Base-by-base conservation (phyloP, 2,329 filamentous ascomycete genomes). In the Monosporascus ibericus region DNA sequence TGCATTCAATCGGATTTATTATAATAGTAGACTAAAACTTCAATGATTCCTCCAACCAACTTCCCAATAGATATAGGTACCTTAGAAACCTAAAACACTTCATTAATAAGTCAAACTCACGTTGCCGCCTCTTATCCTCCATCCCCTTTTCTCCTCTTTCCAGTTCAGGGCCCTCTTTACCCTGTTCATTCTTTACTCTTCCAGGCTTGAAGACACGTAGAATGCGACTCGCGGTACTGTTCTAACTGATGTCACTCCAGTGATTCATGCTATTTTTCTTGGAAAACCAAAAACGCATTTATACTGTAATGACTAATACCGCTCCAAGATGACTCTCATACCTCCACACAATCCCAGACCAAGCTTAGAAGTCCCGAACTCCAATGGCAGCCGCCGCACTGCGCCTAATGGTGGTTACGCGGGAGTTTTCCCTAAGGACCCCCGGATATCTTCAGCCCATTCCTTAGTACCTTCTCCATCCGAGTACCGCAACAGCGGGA, bases 361-460 rank as follows among this genome's bases (percentile, higher is more conserved):
- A 24, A 36, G 34, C 30, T 20, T 44, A 14, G 48, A 57, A 53
- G 48, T 50, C 38, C 39, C 57, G 44, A 40, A 30, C 38, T 44
- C 50, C 44, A 44, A 36, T 24, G 47, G 47, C 44, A 18, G 24
- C 37, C 49, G 20, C 38, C 40, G 25, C 27, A 48, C 46, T 18
- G 48, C 47, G 8, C 52, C 52, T 15, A 44, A 38, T n/a, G 47
- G 50, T 51, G 58, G 56, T 53, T 67, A 58, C 17, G 48, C 48
- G 30, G 55, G 57, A 38, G 47, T 60, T 24, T 54, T 59, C 37
- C 44, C 47, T 30, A 47, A 52, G 27, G 78, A 80, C 48, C 76
- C 77, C 27, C 72, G 78, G 39, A 68, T 72, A 37, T 79, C 77
- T 5, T 81, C 78, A 25, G 70, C 74, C 5, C 65, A 69, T 39